A percentile compares a stretch with the other conserved stretches of the same genome.
Evolutionary conservation across 257 asterid genomes (phyloP).

Genomic region (Jacaranda copaia): DNA sequence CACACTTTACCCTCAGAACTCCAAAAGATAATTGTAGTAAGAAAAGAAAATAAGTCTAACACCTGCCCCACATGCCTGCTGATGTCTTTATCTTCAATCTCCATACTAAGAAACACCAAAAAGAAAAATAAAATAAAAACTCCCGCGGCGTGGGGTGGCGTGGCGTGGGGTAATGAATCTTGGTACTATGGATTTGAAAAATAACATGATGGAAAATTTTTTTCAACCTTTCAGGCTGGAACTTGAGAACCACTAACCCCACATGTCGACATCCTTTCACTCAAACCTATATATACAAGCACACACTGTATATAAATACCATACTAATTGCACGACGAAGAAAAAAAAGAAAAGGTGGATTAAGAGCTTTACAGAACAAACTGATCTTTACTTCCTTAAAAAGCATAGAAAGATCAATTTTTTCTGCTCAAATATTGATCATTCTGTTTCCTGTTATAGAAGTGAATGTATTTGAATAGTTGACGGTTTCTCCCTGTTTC

Average conservation of each 20-base stretch:
- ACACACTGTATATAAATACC: neutral
- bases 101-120: no score
- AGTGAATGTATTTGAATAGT: slow-evolving; percentile 34
- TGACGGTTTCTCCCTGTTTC: slow-evolving; percentile 29
- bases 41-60: no score
- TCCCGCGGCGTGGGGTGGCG: no score
- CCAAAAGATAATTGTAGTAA: no score
- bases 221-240: slow-evolving; percentile 69
- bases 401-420: slow-evolving; percentile 13
- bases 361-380: slow-evolving; percentile 22
- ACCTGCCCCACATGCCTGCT: no score
- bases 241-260: slow-evolving; percentile 48
- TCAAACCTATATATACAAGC: slow-evolving; percentile 3
- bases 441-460: slow-evolving; percentile 19
- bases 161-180: no score
- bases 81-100: no score
- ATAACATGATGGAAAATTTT: slow-evolving; percentile 32
- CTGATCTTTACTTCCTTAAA: slow-evolving; percentile 27
- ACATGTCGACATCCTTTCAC: slow-evolving; percentile 39
- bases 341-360: slow-evolving; percentile 27
- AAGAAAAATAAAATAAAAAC: no score
- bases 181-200: slow-evolving; percentile 34
- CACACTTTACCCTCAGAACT: no score
- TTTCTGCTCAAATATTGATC: slow-evolving; percentile 11
- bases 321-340: slow-evolving; percentile 13